phyloP scores from a whole-genome alignment of 2,329 filamentous ascomycete genomes.

The Claviceps sp. region DNA sequence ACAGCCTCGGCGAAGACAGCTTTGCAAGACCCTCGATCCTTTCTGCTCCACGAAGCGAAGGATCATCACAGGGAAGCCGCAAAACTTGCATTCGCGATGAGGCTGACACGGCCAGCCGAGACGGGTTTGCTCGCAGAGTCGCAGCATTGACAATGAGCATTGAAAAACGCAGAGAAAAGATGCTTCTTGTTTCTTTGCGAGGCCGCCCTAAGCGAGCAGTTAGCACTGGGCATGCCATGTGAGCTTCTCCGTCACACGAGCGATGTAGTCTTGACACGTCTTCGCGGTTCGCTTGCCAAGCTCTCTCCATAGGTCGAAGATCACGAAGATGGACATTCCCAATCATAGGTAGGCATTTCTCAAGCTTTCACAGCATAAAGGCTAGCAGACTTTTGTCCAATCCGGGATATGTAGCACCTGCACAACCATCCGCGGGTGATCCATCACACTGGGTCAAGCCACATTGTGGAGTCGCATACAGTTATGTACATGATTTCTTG shows the following conservation, averaged over 20 bases:
- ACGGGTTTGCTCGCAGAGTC: background rate
- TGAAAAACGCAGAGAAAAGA: background rate
- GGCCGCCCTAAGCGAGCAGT: background rate
- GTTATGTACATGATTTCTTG: background rate
- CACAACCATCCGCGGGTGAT: background rate
- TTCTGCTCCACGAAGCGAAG: background rate
- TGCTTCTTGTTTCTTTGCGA: background rate
- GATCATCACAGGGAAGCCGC: background rate
- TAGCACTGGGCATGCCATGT: background rate
- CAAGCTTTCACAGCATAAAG: background rate
- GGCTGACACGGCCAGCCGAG: background rate
- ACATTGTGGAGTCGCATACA: background rate
- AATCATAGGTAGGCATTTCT: background rate
- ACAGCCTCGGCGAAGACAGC: background rate
- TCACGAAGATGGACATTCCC: background rate
- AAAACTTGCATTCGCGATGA: background rate
- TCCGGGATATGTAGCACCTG: background rate
- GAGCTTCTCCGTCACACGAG: background rate
- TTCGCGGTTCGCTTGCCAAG: background rate
- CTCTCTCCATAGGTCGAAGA: background rate
- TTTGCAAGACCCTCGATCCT: background rate
- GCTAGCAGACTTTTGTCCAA: background rate
- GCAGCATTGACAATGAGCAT: background rate
- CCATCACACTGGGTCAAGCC: conserved; percentile 3
- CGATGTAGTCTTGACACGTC: background rate